phyloP scores from a whole-genome alignment of 805 yeast species.

The Saccharomycopsis sp. region DNA sequence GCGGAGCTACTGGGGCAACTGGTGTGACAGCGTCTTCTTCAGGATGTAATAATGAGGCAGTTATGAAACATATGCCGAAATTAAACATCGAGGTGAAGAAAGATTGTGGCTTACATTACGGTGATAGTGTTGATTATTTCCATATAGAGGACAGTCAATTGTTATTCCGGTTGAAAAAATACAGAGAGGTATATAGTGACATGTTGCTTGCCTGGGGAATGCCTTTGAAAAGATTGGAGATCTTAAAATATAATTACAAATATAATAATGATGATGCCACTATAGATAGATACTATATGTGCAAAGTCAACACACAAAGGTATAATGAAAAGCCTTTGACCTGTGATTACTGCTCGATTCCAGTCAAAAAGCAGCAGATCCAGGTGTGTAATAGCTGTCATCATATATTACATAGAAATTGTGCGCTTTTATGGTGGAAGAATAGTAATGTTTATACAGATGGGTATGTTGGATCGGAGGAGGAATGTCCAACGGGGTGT shows the following conservation, averaged over 20 bases:
- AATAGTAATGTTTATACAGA: constrained; percentile 26
- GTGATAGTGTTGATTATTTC: constrained; percentile 1
- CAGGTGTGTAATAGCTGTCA: constrained; percentile 63
- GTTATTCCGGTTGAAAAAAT: constrained; percentile 13
- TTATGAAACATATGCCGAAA: constrained; percentile 8
- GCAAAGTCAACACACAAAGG: constrained; percentile 17
- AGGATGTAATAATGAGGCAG: not conserved
- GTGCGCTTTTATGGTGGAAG: constrained; percentile 81
- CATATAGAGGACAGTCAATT: constrained; percentile 5
- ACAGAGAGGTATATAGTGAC: constrained; percentile 66
- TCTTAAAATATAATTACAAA: constrained; percentile 60
- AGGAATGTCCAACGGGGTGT: constrained; percentile 79
- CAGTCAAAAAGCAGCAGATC: constrained; percentile 53
- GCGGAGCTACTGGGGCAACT: not conserved
- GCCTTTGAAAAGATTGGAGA: constrained; percentile 70
- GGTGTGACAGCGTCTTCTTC: not conserved
- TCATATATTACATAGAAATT: constrained; percentile 70
- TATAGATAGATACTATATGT: constrained; percentile 24
- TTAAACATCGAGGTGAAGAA: constrained; percentile 23
- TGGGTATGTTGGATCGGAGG: constrained; percentile 10
- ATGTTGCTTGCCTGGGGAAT: constrained; percentile 79
- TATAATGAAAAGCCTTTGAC: constrained; percentile 29
- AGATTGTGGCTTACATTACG: constrained; percentile 23
- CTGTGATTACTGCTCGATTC: constrained; percentile 63
- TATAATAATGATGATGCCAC: constrained; percentile 23